These are phyloP conservation scores for Fusarium sp. DNA, from an alignment of 2,329 filamentous ascomycete genomes.

Conservation along the genomic window DNA sequence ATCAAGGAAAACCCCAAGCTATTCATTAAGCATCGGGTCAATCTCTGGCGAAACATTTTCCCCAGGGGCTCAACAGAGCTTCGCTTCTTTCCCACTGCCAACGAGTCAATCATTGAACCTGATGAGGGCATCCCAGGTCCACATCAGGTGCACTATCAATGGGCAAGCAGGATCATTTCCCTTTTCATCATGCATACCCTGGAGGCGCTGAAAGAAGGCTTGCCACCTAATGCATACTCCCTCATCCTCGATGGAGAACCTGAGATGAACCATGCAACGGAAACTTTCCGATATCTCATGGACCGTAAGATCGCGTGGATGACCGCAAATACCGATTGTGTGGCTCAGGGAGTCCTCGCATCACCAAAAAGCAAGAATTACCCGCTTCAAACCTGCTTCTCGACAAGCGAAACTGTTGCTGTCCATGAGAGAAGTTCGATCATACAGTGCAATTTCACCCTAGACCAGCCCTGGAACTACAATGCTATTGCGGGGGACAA, in stretches of 20 bases:
- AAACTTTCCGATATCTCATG: neutral
- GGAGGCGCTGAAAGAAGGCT: fast-evolving
- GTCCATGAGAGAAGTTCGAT: neutral
- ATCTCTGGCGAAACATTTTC: neutral
- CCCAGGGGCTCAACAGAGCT: neutral
- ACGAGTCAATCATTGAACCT: neutral
- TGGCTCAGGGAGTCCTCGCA: neutral
- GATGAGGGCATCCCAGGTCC: fast-evolving
- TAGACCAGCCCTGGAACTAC: neutral
- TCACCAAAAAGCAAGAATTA: neutral
- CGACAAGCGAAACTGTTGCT: neutral
- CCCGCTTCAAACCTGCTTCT: neutral
- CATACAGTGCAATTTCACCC: neutral
- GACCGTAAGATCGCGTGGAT: neutral
- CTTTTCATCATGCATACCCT: neutral
- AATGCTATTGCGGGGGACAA: neutral
- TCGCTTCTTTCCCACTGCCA: neutral
- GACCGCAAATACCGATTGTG: neutral
- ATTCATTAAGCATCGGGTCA: neutral
- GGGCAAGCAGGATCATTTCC: neutral
- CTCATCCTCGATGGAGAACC: neutral
- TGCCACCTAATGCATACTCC: neutral
- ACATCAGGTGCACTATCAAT: neutral
- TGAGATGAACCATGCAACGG: neutral
- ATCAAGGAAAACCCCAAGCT: fast-evolving